Conservation (phyloP, 495 filamentous ascomycete genomes). For the Entonaema liquescens region DNA sequence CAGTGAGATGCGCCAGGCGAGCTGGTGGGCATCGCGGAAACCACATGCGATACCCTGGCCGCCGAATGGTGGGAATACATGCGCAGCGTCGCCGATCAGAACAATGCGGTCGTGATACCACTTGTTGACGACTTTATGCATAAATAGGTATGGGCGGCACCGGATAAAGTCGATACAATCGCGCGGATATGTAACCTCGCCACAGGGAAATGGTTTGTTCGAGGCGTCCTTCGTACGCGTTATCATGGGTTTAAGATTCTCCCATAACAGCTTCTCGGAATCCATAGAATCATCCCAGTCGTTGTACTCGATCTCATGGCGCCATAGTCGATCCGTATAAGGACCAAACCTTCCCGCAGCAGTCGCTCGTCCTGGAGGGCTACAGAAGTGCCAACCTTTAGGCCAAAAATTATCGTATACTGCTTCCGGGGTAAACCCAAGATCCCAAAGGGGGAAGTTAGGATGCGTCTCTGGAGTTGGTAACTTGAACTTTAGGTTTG, state of each 20-base stretch:
- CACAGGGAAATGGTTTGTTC: slow-evolving; percentile 23
- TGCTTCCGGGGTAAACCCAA: slow-evolving; percentile 56
- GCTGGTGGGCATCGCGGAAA: slow-evolving; percentile 46
- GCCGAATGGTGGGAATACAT: slow-evolving; percentile 66
- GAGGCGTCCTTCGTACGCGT: slow-evolving; percentile 31
- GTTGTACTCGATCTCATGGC: slow-evolving; percentile 58
- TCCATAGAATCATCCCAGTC: slow-evolving; percentile 44
- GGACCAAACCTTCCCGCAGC: slow-evolving; percentile 61
- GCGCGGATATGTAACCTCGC: slow-evolving; percentile 53
- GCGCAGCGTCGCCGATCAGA: slow-evolving; percentile 61
- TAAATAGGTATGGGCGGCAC: slow-evolving; percentile 60
- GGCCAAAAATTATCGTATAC: slow-evolving; percentile 65
- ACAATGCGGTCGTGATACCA: slow-evolving; percentile 58
- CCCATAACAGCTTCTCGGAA: slow-evolving; percentile 40
- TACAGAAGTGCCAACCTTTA: slow-evolving; percentile 56
- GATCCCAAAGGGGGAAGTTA: slow-evolving; percentile 58
- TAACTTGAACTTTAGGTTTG: slow-evolving; percentile 58
- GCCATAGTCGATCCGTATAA: slow-evolving; percentile 53
- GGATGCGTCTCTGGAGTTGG: slow-evolving; percentile 60
- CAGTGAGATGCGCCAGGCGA: slow-evolving; percentile 60
- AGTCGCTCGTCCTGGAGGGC: slow-evolving; percentile 54
- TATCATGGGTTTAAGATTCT: slow-evolving; percentile 45
- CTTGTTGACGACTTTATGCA: slow-evolving; percentile 58
- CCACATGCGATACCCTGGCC: slow-evolving; percentile 64
- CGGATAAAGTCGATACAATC: slow-evolving; percentile 61